A percentile compares a stretch with the other conserved stretches of the same genome.
These are phyloP conservation scores for Chaetomium sp. DNA, from an alignment of 2,329 filamentous ascomycete genomes.

Conservation along the genomic window DNA sequence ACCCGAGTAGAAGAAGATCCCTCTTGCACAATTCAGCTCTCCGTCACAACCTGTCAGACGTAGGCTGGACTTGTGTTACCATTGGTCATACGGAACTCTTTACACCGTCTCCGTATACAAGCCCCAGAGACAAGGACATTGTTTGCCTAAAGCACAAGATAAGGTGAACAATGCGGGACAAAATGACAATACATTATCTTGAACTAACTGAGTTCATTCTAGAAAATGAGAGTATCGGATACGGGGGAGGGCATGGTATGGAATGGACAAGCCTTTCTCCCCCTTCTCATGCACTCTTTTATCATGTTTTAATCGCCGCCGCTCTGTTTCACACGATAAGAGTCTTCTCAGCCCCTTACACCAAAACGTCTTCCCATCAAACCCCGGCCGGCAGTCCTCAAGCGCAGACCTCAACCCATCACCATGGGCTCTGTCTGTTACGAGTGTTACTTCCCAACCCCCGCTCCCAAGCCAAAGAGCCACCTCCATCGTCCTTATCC, in stretches of 20 bases:
- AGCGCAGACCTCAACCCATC: neutral
- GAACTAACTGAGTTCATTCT: neutral
- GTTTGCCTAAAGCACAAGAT: neutral
- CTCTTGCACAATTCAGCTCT: too few species aligned
- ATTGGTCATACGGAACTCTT: too few species aligned
- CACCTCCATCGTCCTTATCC: slow-evolving; percentile 4
- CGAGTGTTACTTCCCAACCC: neutral
- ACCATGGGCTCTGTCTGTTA: neutral
- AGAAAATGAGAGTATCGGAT: too few species aligned
- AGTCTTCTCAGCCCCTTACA: neutral
- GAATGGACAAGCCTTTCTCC: too few species aligned
- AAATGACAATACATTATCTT: neutral
- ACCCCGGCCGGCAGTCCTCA: slow-evolving; percentile 3
- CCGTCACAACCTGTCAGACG: too few species aligned
- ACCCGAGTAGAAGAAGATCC: too few species aligned
- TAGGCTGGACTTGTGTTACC: too few species aligned
- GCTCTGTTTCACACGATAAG: neutral
- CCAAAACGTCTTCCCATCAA: neutral
- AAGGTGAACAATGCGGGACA: neutral
- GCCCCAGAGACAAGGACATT: neutral
- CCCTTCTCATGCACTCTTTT: too few species aligned
- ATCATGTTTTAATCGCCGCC: too few species aligned
- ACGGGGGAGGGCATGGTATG: too few species aligned
- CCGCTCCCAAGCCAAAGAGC: neutral
- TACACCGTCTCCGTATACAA: too few species aligned